Evolutionary conservation across 1,139 yeast genomes (phyloP).

Genomic region (Pneumocystis wakefieldiae): DNA sequence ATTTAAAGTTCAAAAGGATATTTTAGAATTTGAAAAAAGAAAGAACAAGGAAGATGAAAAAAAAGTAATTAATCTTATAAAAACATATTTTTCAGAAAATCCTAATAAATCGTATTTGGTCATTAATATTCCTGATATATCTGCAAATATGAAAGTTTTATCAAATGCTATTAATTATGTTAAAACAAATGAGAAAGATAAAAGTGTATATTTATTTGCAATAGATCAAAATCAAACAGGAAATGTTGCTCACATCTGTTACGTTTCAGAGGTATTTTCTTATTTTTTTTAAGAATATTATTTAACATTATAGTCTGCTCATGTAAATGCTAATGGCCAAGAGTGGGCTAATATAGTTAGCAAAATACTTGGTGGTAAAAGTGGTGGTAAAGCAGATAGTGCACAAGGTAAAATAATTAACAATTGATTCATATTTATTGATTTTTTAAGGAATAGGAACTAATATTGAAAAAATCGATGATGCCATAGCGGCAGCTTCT

Average conservation of each 20-base stretch:
- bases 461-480: constrained; percentile 49
- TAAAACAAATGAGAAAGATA: constrained; percentile 62
- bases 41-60: constrained; percentile 80
- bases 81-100: constrained; percentile 43
- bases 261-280: constrained; percentile 57
- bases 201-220: constrained; percentile 69
- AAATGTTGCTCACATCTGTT: constrained; percentile 92
- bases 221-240: constrained; percentile 40
- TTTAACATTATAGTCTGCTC: background rate
- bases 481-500: constrained; percentile 54
- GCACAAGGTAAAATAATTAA: constrained; percentile 54
- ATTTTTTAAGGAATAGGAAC: constrained; percentile 42
- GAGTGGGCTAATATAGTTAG: constrained; percentile 62
- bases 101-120: constrained; percentile 40
- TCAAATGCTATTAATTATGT: constrained; percentile 80
- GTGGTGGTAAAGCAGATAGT: constrained; percentile 95
- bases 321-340: constrained; percentile 57
- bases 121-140: constrained; percentile 45
- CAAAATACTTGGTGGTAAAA: constrained; percentile 76
- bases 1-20: constrained; percentile 63
- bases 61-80: constrained; percentile 66
- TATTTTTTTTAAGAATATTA: constrained; percentile 17
- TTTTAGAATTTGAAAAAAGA: constrained; percentile 73
- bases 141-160: constrained; percentile 84
- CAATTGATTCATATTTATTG: background rate